Percentiles rank a stretch among this genome's conserved stretches.
Conservation (phyloP, 2,329 filamentous ascomycete species). For the Acrocalymma vagum region DNA sequence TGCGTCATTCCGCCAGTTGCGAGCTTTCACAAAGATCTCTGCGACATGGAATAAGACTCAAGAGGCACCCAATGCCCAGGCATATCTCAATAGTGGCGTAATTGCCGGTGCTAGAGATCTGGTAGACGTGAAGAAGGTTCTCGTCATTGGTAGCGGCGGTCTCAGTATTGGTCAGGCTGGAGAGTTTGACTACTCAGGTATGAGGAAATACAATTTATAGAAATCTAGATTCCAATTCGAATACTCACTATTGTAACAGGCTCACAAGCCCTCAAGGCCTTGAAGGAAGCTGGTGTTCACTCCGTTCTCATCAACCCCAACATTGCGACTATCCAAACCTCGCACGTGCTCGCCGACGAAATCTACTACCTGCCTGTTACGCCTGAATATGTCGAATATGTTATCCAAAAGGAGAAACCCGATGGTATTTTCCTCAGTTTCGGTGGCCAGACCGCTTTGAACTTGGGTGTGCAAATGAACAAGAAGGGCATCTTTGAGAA, state of each 20-base stretch:
- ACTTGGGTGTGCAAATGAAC: conserved; percentile 97
- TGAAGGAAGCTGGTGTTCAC: conserved; percentile 91
- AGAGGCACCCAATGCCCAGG: conserved; percentile 80
- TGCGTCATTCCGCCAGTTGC: conserved; percentile 42
- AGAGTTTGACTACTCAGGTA: conserved; percentile 99
- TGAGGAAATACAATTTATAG: conserved; percentile 5
- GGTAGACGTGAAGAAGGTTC: conserved; percentile 93
- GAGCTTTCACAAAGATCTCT: conserved; percentile 47
- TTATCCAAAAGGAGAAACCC: conserved; percentile 94
- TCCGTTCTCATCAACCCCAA: conserved; percentile 98
- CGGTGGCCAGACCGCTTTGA: conserved; percentile 95
- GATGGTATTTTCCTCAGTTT: conserved; percentile 98
- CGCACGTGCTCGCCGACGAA: conserved; percentile 94
- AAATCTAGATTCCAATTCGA: neutral
- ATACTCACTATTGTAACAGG: conserved; percentile 61
- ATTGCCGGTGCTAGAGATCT: conserved; percentile 79
- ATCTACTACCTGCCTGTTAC: conserved; percentile 98
- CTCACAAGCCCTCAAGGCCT: conserved; percentile 93
- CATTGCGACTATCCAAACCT: conserved; percentile 97
- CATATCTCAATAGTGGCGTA: conserved; percentile 87
- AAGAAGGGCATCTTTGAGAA: conserved; percentile 94
- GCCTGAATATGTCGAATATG: conserved; percentile 95
- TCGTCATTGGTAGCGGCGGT: conserved; percentile 95
- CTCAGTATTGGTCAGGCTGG: conserved; percentile 96
- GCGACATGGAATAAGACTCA: conserved; percentile 59